A percentile compares a stretch with the other conserved stretches of the same genome.
Evolutionary conservation across 257 asterid genomes (phyloP).

Genomic region (Leonotis leonurus): DNA sequence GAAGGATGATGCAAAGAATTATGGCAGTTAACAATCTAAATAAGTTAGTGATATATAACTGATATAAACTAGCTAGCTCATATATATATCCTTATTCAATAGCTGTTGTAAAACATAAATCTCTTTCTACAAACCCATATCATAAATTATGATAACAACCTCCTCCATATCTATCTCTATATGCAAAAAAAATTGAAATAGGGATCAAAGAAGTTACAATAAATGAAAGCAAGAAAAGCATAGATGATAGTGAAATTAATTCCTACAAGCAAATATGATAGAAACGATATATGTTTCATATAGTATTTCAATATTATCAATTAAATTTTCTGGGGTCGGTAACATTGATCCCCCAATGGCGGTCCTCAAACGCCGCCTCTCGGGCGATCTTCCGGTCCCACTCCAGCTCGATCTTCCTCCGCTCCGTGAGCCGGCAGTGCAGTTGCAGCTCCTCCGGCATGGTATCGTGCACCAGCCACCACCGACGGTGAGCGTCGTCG

Average conservation of each 20-base stretch:
- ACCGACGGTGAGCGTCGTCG: slow-evolving; percentile 55
- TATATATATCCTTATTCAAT: not conserved
- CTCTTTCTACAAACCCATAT: not conserved
- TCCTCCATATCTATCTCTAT: not conserved
- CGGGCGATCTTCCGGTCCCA: slow-evolving; percentile 55
- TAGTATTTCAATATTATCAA: slow-evolving; percentile 5
- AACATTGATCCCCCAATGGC: slow-evolving; percentile 61
- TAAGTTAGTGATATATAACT: no score
- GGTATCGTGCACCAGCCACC: slow-evolving; percentile 77
- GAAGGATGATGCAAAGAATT: no score
- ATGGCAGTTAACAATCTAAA: not conserved
- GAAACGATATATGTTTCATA: not conserved
- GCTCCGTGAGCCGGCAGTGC: slow-evolving; percentile 41
- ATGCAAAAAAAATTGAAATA: not conserved
- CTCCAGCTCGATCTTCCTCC: slow-evolving; percentile 52
- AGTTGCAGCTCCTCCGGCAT: slow-evolving; percentile 52
- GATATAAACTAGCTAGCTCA: not conserved
- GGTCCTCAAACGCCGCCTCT: slow-evolving; percentile 35
- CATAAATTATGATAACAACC: slow-evolving; percentile 1
- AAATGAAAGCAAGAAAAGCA: no score
- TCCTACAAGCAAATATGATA: no score
- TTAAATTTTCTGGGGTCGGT: slow-evolving; percentile 57
- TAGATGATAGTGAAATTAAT: not conserved
- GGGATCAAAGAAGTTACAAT: not conserved
- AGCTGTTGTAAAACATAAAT: not conserved